Conservation (phyloP, 2,329 filamentous ascomycete species). For the Daldinia sp. region DNA sequence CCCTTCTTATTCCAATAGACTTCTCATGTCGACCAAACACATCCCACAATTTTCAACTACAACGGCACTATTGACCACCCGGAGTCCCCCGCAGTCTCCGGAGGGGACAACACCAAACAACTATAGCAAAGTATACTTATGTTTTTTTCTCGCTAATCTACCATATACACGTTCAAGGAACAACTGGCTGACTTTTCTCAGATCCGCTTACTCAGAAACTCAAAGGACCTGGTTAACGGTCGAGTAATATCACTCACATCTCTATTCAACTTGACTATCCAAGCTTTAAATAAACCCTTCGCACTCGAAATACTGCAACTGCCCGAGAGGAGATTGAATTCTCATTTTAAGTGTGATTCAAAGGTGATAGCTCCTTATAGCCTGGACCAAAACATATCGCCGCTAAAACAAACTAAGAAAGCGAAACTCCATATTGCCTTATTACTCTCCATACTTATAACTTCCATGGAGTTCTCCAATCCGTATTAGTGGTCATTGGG, state of each 20-base stretch:
- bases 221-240: no score
- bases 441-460: background rate
- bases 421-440: background rate
- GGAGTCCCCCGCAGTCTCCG: no score
- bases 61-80: no score
- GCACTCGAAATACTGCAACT: no score
- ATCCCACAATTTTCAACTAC: no score
- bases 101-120: no score
- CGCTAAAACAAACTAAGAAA: background rate
- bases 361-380: background rate
- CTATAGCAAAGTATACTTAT: background rate
- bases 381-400: background rate
- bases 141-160: background rate
- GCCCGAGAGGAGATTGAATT: background rate
- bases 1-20: no score
- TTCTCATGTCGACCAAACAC: no score
- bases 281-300: no score
- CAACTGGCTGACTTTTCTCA: background rate
- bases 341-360: background rate
- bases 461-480: background rate
- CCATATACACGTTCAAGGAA: background rate
- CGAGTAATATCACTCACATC: no score
- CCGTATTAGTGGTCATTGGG: background rate
- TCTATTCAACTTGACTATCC: no score
- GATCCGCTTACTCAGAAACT: no score